phyloP scores from a whole-genome alignment of 2,329 filamentous ascomycete species.

The Ceratocystis papillata region DNA sequence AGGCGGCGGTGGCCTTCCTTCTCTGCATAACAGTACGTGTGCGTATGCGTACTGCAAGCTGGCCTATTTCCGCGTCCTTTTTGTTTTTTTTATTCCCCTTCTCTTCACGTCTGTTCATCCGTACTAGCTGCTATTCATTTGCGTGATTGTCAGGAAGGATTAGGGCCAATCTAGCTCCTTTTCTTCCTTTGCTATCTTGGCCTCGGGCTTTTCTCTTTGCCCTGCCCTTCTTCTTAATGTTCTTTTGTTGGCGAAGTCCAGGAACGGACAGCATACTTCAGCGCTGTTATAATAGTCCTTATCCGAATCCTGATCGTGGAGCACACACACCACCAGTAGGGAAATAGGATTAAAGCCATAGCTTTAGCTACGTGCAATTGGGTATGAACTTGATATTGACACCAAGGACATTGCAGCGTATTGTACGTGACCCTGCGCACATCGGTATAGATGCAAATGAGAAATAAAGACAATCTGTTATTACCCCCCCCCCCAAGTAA shows the following conservation, averaged over 20 bases:
- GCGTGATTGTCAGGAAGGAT: background rate
- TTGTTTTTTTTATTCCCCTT: background rate
- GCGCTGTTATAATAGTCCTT: slow-evolving; percentile 2
- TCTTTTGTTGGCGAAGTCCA: background rate
- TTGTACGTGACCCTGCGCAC: background rate
- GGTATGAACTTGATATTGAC: background rate
- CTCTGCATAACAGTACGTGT: background rate
- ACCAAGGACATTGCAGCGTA: background rate
- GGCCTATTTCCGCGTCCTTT: background rate
- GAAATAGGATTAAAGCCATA: slow-evolving; percentile 8
- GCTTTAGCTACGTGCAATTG: background rate
- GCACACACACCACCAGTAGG: background rate
- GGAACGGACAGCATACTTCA: background rate
- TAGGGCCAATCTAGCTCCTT: background rate
- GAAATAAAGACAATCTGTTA: background rate
- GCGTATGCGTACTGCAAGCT: background rate
- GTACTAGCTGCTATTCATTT: background rate
- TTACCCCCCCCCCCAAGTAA: background rate
- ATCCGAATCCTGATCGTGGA: slow-evolving; percentile 10
- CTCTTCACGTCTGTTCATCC: background rate
- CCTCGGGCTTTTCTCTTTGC: background rate
- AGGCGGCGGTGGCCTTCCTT: background rate
- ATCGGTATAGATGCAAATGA: background rate
- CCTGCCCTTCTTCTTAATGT: background rate
- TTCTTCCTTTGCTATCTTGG: background rate